Evolutionary conservation across 371 early-diverging fungal genomes (phyloP).

Genomic region (Saksenaea oblongispora): DNA sequence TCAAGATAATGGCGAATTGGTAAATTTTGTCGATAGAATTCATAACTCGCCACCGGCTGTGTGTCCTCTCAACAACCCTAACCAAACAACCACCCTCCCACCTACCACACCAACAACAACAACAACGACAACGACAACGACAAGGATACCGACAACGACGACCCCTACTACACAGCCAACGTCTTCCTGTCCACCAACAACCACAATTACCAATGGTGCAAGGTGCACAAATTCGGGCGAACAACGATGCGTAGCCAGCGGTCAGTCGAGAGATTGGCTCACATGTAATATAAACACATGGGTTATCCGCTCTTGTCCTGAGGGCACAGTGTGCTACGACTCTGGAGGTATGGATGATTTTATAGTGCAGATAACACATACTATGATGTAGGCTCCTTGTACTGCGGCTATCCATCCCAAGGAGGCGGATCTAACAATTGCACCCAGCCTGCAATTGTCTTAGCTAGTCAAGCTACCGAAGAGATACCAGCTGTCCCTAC

Average conservation of each 20-base stretch:
- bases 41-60: slow-evolving; percentile 24
- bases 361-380: not conserved
- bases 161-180: not conserved
- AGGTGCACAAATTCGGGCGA: slow-evolving; percentile 18
- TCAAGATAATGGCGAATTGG: slow-evolving; percentile 59
- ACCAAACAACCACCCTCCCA: not conserved
- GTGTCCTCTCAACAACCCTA: slow-evolving; percentile 10
- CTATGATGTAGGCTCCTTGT: not conserved
- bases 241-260: slow-evolving; percentile 26
- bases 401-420: not conserved
- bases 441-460: too few species aligned
- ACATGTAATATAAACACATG: slow-evolving; percentile 34
- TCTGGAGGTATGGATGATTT: not conserved
- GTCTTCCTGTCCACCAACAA: not conserved
- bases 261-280: slow-evolving; percentile 24
- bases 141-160: not conserved
- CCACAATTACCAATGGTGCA: not conserved
- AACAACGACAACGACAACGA: not conserved
- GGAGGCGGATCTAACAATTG: too few species aligned
- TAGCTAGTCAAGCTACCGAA: too few species aligned
- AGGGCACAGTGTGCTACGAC: slow-evolving; percentile 31
- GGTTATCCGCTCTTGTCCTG: slow-evolving; percentile 30
- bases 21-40: slow-evolving; percentile 41
- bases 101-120: not conserved
- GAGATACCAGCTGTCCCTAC: too few species aligned